Conservation (phyloP, 371 early-diverging fungal genomes). For the Mucor racemosus region DNA sequence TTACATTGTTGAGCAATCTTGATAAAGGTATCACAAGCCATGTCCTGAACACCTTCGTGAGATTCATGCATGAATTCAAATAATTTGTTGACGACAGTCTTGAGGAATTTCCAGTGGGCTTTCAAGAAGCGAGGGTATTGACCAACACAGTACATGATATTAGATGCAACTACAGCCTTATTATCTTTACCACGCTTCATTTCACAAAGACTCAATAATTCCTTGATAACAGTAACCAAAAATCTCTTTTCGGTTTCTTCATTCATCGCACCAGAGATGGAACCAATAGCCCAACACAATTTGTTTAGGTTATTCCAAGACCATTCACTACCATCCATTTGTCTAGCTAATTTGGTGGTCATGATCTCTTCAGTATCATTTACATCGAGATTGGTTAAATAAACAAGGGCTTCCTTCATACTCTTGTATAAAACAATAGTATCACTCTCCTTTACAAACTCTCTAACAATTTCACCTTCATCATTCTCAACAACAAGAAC, state of each 20-base stretch:
- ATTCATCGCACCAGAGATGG: constrained; percentile 96
- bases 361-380: constrained; percentile 94
- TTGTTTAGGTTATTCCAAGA: constrained; percentile 97
- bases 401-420: constrained; percentile 98
- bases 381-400: constrained; percentile 94
- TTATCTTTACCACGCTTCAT: constrained; percentile 97
- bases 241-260: constrained; percentile 98
- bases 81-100: constrained; percentile 99
- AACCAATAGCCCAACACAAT: constrained; percentile 99
- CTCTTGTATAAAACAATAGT: constrained; percentile 98
- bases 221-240: constrained; percentile 97
- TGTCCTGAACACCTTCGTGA: constrained; percentile 99
- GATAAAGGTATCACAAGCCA: constrained; percentile 99
- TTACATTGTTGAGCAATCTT: constrained; percentile 98
- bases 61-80: constrained; percentile 99
- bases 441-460: constrained; percentile 98
- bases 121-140: constrained; percentile 99
- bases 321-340: constrained; percentile 96
- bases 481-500: constrained; percentile 99
- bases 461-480: constrained; percentile 99
- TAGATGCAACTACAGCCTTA: constrained; percentile 99
- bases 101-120: constrained; percentile 99
- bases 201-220: constrained; percentile 93
- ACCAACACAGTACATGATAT: constrained; percentile 99
- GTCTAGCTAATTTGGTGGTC: constrained; percentile 86